Evolutionary conservation across 2,329 filamentous ascomycete species (phyloP).

Genomic region (Dothideomycetidae sp.): DNA sequence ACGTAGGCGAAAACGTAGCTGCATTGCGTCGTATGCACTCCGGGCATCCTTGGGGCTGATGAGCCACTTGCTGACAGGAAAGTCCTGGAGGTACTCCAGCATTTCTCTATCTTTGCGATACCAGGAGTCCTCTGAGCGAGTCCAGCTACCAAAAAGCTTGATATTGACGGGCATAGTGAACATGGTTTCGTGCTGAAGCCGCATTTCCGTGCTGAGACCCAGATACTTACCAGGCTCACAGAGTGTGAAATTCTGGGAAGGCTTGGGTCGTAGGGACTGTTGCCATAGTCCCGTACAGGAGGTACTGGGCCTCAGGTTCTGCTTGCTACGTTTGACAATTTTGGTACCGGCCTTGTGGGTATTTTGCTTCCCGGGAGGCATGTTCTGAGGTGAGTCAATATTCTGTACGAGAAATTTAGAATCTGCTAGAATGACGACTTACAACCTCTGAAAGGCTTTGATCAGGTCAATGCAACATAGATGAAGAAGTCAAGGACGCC

Average conservation of each 20-base stretch:
- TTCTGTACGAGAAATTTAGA: too few relatives aligned
- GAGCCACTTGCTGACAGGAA: constrained; percentile 2
- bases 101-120: constrained; percentile 8
- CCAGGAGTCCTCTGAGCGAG: constrained; percentile 4
- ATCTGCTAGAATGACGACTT: too few relatives aligned
- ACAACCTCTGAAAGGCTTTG: too few relatives aligned
- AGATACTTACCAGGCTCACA: background rate
- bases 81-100: constrained; percentile 6
- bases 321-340: background rate
- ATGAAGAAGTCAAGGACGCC: too few relatives aligned
- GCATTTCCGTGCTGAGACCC: constrained; percentile 1
- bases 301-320: background rate
- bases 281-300: constrained; percentile 1
- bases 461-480: too few relatives aligned
- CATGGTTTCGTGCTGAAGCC: constrained; percentile 3
- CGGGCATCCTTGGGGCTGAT: background rate
- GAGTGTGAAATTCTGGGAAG: constrained; percentile 7
- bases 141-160: background rate
- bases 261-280: constrained; percentile 11
- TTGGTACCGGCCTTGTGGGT: background rate
- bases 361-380: background rate
- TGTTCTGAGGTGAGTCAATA: too few relatives aligned
- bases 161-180: constrained; percentile 9
- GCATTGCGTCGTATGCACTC: constrained; percentile 4
- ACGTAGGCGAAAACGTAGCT: constrained; percentile 1